Base-by-base conservation (phyloP, 2,329 filamentous ascomycete genomes). In the Trichophyton schoenleinii region DNA sequence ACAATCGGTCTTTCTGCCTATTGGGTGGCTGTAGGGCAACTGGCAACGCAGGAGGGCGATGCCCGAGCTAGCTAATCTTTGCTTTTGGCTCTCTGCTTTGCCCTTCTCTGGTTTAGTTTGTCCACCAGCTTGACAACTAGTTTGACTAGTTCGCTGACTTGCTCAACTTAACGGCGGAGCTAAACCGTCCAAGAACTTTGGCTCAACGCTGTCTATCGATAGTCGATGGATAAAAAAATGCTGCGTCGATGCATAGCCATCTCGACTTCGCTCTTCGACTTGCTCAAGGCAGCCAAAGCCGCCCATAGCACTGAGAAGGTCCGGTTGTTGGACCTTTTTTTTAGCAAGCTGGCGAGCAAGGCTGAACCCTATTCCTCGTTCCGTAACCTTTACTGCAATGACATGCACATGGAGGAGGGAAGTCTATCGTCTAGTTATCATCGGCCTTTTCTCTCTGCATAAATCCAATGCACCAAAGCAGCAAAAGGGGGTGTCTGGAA, bases 291-390 rank as follows among this genome's bases (percentile, higher is more conserved):
- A 36, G 34, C 5, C 28, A 36, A 9, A 36, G 34, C 34, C 34
- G 3, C 22, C 15, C 18, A 28, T 52, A 18, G 49, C 22, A 13
- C 22, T 34, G 44, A 22, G 20, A 53, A 8, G 3, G 9, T 25
- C 20, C 9, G 4, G 28, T 18, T 18, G 18, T 22, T 18, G 44
- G 48, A 6, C 49, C 28, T 55, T 55, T 55, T 55, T 55, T 55
- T 55, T 34, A 28, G 28, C 31, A 34, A 34, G 49, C 49, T 8
- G 28, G 15, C 15, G 49, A 36, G 49, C 49, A 55, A 55, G 49
- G 49, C 49, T 55, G 49, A 55, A 55, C 49, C 49, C 49, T 55
- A 55, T 55, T 55, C 49, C 49, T 55, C 49, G 49, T 55, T 55
- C 49, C 49, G 49, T 55, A 34, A 36, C 49, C 25, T 55, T 36